Conservation (phyloP, 148 eudicot genomes). For the Polygonum maritimum region DNA sequence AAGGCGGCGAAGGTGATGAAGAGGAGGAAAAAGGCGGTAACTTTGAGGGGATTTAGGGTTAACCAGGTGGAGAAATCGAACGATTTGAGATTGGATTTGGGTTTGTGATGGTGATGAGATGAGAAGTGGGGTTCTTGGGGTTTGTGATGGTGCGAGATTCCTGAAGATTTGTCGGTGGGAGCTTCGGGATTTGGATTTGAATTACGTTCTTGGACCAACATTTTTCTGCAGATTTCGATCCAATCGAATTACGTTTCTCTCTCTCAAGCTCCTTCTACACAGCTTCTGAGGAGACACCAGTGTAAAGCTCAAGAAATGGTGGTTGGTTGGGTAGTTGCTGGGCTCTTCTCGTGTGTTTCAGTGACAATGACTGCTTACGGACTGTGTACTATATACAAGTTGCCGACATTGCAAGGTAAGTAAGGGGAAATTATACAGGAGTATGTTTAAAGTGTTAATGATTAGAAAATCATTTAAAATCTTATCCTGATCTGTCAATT, state of each 20-base stretch:
- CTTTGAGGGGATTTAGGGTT: conserved; percentile 14
- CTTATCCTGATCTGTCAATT: not conserved
- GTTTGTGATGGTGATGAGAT: conserved; percentile 10
- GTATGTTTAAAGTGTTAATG: not conserved
- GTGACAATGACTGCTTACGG: conserved; percentile 6
- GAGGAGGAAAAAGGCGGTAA: conserved; percentile 14
- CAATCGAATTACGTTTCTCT: not conserved
- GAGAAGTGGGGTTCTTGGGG: conserved; percentile 1
- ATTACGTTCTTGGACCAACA: conserved; percentile 21
- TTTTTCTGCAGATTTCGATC: conserved; percentile 1
- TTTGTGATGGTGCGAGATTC: conserved; percentile 6
- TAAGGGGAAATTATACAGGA: not conserved
- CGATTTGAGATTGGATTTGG: conserved; percentile 14
- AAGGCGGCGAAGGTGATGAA: conserved; percentile 23
- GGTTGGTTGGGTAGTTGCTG: conserved; percentile 7
- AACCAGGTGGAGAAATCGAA: conserved; percentile 21
- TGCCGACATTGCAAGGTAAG: conserved; percentile 5
- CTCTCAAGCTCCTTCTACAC: not conserved
- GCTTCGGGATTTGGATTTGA: conserved; percentile 15
- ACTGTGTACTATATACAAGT: not conserved
- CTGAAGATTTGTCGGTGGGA: not conserved
- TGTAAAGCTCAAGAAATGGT: conserved; percentile 9
- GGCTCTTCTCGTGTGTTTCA: not conserved
- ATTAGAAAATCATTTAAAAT: not conserved
- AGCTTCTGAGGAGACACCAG: not conserved